Evolutionary conservation across 805 yeast species (phyloP).

Genomic region (Monosporozyma aerobia): DNA sequence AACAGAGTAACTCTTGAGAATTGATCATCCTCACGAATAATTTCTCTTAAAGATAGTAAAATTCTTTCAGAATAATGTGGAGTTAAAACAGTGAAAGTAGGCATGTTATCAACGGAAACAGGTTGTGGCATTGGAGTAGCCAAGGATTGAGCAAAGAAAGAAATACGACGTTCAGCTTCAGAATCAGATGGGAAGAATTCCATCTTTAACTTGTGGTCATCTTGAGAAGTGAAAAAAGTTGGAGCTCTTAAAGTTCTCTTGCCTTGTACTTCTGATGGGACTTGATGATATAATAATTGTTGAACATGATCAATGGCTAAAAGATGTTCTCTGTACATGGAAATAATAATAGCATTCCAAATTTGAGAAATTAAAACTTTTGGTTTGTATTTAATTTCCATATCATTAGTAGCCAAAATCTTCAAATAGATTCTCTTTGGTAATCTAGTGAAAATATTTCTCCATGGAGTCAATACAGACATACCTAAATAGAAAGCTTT

Average conservation of each 20-base stretch:
- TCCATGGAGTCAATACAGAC: slow-evolving; percentile 98
- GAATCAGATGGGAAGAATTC: slow-evolving; percentile 96
- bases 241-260: slow-evolving; percentile 98
- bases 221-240: slow-evolving; percentile 96
- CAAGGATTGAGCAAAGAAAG: slow-evolving; percentile 97
- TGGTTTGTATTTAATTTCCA: slow-evolving; percentile 98
- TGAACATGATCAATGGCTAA: slow-evolving; percentile 98
- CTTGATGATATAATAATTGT: slow-evolving; percentile 94
- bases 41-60: slow-evolving; percentile 83
- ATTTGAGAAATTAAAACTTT: slow-evolving; percentile 96
- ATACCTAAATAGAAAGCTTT: slow-evolving; percentile 98
- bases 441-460: slow-evolving; percentile 93
- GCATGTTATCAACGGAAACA: slow-evolving; percentile 98
- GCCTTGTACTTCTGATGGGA: slow-evolving; percentile 96
- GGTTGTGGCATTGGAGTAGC: slow-evolving; percentile 99
- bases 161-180: slow-evolving; percentile 98
- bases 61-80: slow-evolving; percentile 97
- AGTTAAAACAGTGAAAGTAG: slow-evolving; percentile 92
- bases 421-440: slow-evolving; percentile 99
- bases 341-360: slow-evolving; percentile 97
- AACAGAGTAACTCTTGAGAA: slow-evolving; percentile 87
- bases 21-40: slow-evolving; percentile 94
- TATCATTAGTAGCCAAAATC: slow-evolving; percentile 94
- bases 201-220: slow-evolving; percentile 86
- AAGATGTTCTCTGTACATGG: slow-evolving; percentile 99